Base-by-base conservation (phyloP, 345 rosid genomes). In the Theobroma cacao region DNA sequence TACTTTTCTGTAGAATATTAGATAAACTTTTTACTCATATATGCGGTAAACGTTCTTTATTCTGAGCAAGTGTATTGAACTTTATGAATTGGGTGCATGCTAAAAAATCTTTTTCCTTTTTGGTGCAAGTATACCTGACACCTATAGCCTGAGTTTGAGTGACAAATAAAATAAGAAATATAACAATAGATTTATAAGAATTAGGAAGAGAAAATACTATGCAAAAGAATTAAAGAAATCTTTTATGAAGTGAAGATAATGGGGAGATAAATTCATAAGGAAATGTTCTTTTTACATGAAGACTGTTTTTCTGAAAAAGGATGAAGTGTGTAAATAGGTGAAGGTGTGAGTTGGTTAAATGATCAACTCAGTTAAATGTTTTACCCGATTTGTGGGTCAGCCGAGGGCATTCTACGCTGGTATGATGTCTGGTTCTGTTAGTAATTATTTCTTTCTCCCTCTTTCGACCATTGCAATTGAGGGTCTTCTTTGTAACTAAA, bases 401-500 rank as follows among this genome's bases (percentile, higher is more conserved):
- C 36, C 36, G 28, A 68, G 38, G 73, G 73, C 36, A 26, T 45
- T 68, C 12, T 68, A 43, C 45, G 73, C 26, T 68, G 56, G 73
- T 43, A 14, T 68, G 13, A 26, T 28, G 36, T 30, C 28, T 71
- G 30, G 26, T 26, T 41, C 7, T 4, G 2, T 38, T 38, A 4
- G 33, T 22, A 13, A 66, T 8, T 28, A n/a, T 28, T 28, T 30
- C 24, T 48, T 17, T 30, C 36, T 9, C 6, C 59, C 34, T 9
- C 12, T 34, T 41, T 59, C 0, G 6, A 12, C 58, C 26, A 69
- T 70, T 2, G 9, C 40, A 70, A 58, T 70, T 18, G 58, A 69
- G 40, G 73, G 24, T 69, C 7, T 17, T 47, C 22, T 69, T 69
- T 47, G 74, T 47, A 69, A 47, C 40, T 70, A 47, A 70, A 58